Percentiles rank a stretch among this genome's conserved stretches.
phyloP scores from a whole-genome alignment of 768 basidiomycete species.

The Fomitopsis pulvina region DNA sequence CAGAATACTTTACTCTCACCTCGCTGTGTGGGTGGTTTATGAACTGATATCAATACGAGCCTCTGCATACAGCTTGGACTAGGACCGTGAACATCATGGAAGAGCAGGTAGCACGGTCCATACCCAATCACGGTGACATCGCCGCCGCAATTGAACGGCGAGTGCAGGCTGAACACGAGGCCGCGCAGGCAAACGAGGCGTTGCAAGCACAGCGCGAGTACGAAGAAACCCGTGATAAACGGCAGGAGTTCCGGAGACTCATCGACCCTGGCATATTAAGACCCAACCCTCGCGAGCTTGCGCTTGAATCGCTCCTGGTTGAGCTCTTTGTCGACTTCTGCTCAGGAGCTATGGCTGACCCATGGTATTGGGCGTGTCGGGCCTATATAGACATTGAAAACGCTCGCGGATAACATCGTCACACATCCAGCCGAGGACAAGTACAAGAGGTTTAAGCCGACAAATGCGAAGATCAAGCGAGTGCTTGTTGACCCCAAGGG shows the following conservation, averaged over 20 bases:
- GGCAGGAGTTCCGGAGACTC: slow-evolving; percentile 67
- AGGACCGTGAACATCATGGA: neutral
- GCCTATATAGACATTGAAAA: slow-evolving; percentile 49
- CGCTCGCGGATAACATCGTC: slow-evolving; percentile 66
- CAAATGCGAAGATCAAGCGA: slow-evolving; percentile 61
- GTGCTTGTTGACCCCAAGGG: slow-evolving; percentile 65
- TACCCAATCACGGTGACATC: slow-evolving; percentile 9
- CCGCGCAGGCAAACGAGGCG: slow-evolving; percentile 6
- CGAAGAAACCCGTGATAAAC: slow-evolving; percentile 52
- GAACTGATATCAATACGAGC: no score
- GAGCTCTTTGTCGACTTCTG: slow-evolving; percentile 19
- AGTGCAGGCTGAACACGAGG: slow-evolving; percentile 14
- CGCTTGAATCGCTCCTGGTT: slow-evolving; percentile 60
- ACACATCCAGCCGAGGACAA: slow-evolving; percentile 68
- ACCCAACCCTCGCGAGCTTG: slow-evolving; percentile 57
- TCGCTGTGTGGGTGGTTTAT: no score
- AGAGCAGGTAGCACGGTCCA: neutral
- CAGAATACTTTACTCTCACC: no score
- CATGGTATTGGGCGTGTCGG: neutral
- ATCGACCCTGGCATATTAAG: slow-evolving; percentile 76
- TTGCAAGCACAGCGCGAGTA: slow-evolving; percentile 14
- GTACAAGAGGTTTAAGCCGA: slow-evolving; percentile 70
- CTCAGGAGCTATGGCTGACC: no score
- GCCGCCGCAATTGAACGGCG: slow-evolving; percentile 25
- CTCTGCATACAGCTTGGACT: no score